Conservation (phyloP, 257 asterid species). For the Voacanga thouarsii region DNA sequence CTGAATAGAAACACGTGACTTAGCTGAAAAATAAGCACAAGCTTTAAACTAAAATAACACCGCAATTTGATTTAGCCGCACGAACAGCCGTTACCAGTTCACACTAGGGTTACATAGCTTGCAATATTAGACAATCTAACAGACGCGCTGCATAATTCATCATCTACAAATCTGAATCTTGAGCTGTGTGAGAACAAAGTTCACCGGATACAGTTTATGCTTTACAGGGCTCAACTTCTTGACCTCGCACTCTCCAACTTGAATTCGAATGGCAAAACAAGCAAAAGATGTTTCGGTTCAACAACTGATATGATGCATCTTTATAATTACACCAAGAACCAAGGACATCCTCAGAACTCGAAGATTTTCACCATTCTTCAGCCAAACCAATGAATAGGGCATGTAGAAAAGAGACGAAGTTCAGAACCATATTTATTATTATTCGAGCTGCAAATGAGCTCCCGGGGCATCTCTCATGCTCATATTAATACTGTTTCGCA, state of each 20-base stretch:
- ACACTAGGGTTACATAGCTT: constrained; percentile 18
- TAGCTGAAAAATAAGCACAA: constrained; percentile 10
- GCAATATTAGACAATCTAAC: constrained; percentile 22
- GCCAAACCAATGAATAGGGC: constrained; percentile 3
- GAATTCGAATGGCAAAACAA: not conserved
- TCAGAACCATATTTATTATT: not conserved
- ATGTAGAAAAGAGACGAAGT: not conserved
- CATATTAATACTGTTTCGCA: constrained; percentile 46
- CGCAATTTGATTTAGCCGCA: constrained; percentile 12
- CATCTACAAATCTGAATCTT: constrained; percentile 15
- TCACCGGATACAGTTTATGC: not conserved
- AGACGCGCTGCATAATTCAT: constrained; percentile 14
- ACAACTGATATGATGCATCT: not conserved
- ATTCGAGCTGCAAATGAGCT: constrained; percentile 22
- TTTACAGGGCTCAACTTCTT: constrained; percentile 1
- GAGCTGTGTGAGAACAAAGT: not conserved
- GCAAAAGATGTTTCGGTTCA: constrained; percentile 3
- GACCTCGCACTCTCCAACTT: not conserved
- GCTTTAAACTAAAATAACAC: constrained; percentile 18
- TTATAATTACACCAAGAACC: not conserved
- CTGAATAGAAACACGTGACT: constrained; percentile 1
- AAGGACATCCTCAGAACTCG: constrained; percentile 1
- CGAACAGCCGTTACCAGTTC: constrained; percentile 19
- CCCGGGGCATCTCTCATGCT: constrained; percentile 50
- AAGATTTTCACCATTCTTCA: not conserved